Conservation (phyloP, 345 rosid genomes). For the Heritiera fomes region DNA sequence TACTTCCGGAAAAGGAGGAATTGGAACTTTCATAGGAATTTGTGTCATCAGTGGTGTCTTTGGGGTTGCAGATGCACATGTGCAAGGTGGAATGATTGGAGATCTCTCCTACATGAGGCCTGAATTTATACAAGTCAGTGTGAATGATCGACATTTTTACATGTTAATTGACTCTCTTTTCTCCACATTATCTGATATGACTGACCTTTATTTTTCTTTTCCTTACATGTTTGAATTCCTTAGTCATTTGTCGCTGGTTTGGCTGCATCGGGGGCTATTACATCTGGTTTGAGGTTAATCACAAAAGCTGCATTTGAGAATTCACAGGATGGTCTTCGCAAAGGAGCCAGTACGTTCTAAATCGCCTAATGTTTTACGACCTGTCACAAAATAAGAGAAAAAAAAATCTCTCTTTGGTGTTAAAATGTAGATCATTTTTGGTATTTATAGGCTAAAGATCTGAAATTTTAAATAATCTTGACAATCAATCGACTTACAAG, state of each 20-base stretch:
- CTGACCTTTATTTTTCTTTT: neutral
- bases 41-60: conserved; percentile 61
- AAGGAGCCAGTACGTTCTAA: conserved; percentile 69
- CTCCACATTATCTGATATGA: neutral
- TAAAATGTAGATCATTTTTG: too few relatives aligned
- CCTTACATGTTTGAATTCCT: neutral
- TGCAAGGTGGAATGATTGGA: conserved; percentile 90
- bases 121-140: conserved; percentile 61
- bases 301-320: conserved; percentile 65
- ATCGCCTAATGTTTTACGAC: neutral
- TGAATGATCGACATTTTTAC: neutral
- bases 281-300: conserved; percentile 38
- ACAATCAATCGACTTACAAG: too few relatives aligned
- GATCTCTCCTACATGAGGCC: conserved; percentile 79
- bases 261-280: conserved; percentile 65
- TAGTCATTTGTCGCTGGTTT: neutral
- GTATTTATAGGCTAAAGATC: too few relatives aligned
- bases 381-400: neutral
- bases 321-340: conserved; percentile 63
- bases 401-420: too few relatives aligned
- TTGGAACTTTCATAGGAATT: conserved; percentile 64
- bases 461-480: too few relatives aligned
- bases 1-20: conserved; percentile 73
- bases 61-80: conserved; percentile 85
- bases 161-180: neutral